Evolutionary conservation across 1,284 basidiomycete genomes (phyloP).

Genomic region (Phaffia rhodozyma): DNA sequence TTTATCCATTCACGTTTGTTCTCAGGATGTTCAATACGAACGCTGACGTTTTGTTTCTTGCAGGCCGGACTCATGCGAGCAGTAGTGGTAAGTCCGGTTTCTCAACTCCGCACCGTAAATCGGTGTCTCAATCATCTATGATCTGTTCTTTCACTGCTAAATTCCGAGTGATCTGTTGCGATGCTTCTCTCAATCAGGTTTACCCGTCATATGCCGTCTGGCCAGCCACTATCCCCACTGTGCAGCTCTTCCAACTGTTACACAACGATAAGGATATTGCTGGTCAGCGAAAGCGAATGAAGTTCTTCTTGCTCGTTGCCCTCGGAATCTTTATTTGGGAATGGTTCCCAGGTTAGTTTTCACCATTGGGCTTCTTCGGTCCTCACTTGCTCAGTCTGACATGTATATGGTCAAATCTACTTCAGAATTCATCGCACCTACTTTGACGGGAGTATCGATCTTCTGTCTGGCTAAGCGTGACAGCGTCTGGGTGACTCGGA

Average conservation of each 20-base stretch:
- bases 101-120: background rate
- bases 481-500: slow-evolving; percentile 22
- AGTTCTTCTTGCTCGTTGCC: slow-evolving; percentile 23
- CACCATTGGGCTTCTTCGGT: too few species aligned
- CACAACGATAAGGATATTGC: slow-evolving; percentile 22
- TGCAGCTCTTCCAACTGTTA: slow-evolving; percentile 23
- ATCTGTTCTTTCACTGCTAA: background rate
- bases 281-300: slow-evolving; percentile 21
- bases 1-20: background rate
- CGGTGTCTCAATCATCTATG: background rate
- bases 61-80: background rate
- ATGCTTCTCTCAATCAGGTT: background rate
- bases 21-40: background rate
- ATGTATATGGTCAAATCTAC: too few species aligned
- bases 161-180: background rate
- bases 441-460: slow-evolving; percentile 24
- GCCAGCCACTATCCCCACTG: slow-evolving; percentile 22
- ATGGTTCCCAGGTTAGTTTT: background rate
- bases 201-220: slow-evolving; percentile 24
- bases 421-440: slow-evolving; percentile 21
- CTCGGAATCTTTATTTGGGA: slow-evolving; percentile 22
- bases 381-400: too few species aligned
- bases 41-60: too few species aligned
- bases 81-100: background rate
- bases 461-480: slow-evolving; percentile 23